Conservation (phyloP, 768 basidiomycete genomes). For the Phanerochaete carnosa region DNA sequence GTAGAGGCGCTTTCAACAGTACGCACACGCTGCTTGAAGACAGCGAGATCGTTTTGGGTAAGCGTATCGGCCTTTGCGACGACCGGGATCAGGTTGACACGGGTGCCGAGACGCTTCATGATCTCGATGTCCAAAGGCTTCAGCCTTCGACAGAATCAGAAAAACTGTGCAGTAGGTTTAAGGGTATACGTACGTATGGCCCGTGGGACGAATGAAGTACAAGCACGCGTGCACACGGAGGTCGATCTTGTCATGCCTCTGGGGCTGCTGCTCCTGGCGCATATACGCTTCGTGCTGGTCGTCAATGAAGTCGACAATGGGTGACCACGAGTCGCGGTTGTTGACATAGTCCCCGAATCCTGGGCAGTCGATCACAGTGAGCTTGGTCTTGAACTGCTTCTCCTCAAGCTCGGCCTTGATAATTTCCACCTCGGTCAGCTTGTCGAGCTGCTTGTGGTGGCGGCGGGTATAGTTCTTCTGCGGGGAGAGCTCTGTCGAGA, state of each 20-base stretch:
- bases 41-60: conserved; percentile 85
- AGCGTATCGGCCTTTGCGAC: conserved; percentile 97
- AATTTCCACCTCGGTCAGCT: conserved; percentile 97
- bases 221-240: conserved; percentile 94
- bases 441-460: conserved; percentile 96
- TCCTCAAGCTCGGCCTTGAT: conserved; percentile 99
- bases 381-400: conserved; percentile 98
- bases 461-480: conserved; percentile 87
- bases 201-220: conserved; percentile 95
- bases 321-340: conserved; percentile 98
- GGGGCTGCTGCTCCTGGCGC: conserved; percentile 99
- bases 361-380: conserved; percentile 98
- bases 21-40: conserved; percentile 91
- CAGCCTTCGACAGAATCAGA: conserved; percentile 45
- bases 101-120: conserved; percentile 98
- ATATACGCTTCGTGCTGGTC: conserved; percentile 95
- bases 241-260: conserved; percentile 91
- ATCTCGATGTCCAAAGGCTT: conserved; percentile 99
- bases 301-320: conserved; percentile 97
- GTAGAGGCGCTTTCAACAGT: neutral
- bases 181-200: conserved; percentile 76
- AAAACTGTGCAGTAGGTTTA: neutral
- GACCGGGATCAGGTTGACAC: conserved; percentile 97
- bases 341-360: conserved; percentile 99
- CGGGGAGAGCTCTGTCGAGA: conserved; percentile 93